phyloP scores from a whole-genome alignment of 169 alveolate species.

The Eimeria sp. region DNA sequence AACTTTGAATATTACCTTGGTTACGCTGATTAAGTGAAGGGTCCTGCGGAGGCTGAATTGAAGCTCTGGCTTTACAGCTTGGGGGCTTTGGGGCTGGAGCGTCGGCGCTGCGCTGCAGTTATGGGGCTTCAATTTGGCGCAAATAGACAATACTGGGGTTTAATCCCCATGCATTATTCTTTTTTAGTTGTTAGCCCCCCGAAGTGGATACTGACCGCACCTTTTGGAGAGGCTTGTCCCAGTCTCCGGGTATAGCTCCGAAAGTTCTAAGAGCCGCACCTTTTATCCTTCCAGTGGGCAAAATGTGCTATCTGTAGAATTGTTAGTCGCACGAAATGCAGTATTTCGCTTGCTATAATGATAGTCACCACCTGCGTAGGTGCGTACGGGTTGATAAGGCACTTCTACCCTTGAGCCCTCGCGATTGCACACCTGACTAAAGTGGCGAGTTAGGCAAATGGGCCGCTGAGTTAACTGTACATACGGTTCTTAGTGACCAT shows the following conservation, averaged over 20 bases:
- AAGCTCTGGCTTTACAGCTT: not conserved
- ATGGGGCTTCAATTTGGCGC: not conserved
- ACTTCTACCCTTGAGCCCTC: not conserved
- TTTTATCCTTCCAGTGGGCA: not conserved
- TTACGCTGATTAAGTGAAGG: not conserved
- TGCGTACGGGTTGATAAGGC: not conserved
- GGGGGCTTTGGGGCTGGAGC: slow-evolving; percentile 21
- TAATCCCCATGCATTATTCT: not conserved
- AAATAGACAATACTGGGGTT: not conserved
- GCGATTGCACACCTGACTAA: not conserved
- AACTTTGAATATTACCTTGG: not conserved
- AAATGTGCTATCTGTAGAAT: not conserved
- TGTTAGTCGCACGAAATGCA: not conserved
- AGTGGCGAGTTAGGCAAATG: not conserved
- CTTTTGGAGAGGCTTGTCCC: not conserved
- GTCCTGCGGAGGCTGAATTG: not conserved
- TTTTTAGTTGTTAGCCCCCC: not conserved
- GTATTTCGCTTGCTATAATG: not conserved
- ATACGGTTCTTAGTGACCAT: not conserved
- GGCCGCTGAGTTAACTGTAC: not conserved
- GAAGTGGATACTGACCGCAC: not conserved
- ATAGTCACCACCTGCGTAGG: not conserved
- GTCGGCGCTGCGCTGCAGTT: not conserved
- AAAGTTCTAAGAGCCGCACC: not conserved
- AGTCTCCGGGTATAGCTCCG: not conserved